Evolutionary conservation across 75 land plant genomes (phyloP), one percentile per base, ranked within the genome.

Genomic region (Ceratopteris richardii): DNA sequence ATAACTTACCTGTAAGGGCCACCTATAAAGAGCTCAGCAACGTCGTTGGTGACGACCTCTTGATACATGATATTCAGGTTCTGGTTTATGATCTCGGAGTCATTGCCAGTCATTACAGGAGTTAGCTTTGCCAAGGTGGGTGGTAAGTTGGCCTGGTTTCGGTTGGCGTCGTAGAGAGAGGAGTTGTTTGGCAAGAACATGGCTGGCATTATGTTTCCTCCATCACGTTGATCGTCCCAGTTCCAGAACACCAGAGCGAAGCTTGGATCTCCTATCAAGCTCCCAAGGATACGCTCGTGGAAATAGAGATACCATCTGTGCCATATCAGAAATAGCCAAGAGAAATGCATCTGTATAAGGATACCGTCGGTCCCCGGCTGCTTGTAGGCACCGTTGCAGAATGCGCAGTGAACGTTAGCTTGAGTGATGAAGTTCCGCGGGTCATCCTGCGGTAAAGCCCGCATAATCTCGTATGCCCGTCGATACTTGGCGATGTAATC

Each of bases 81-180:
- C 56, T 54, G 50, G 4, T n/a, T 21, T 5, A 46, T 17, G 50
- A 29, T 10, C 11, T 0, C 66, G 0, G 12, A 1, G 11, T 58
- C 75, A 17, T 11, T n/a, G 22, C 22, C 18, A 0, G 29, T 58
- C 20, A 28, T 29, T 42, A 75, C 62, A 27, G 76, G 72, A 31
- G 56, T 46, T 1, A 57, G 54, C 22, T 71, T 70, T 19, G 71
- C 23, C n/a, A 74, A 7, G 0, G 60, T 29, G 17, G 74, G 78
- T 0, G 85, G 75, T 28, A 48, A 50, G 59, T 78, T 77, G 1
- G 23, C 29, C 0, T 46, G 28, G 50, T 81, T 63, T 9, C 88
- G 65, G 10, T 61, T 42, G 22, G 23, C 6, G 44, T 84, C 75
- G 43, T 66, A 71, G 22, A 84, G 67, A 3, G 31, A 7, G 13